Evolutionary conservation across 2,329 filamentous ascomycete genomes (phyloP).

Genomic region (Uncinocarpus reesii): DNA sequence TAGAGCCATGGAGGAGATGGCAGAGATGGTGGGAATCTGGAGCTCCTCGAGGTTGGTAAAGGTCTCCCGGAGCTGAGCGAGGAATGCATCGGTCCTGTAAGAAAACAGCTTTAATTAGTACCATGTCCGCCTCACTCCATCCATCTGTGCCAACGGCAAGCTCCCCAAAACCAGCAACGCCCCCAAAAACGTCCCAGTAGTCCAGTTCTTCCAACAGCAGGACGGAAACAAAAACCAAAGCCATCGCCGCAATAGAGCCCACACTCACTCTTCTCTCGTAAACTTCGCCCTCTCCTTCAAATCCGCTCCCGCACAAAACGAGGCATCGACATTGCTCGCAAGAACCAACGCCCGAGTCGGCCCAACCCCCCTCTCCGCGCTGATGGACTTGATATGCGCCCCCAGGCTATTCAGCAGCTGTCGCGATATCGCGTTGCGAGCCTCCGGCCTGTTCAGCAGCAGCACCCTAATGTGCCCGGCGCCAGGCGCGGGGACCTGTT

Average conservation of each 20-base stretch:
- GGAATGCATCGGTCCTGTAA: slow-evolving; percentile 65
- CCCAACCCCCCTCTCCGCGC: slow-evolving; percentile 47
- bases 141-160: too few species aligned
- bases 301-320: slow-evolving; percentile 91
- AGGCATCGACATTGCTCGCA: slow-evolving; percentile 71
- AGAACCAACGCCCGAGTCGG: slow-evolving; percentile 71
- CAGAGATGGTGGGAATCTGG: slow-evolving; percentile 80
- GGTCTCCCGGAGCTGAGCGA: slow-evolving; percentile 63
- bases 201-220: not conserved
- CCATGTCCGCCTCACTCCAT: not conserved
- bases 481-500: slow-evolving; percentile 64
- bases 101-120: slow-evolving; percentile 8
- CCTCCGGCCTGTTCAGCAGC: slow-evolving; percentile 70
- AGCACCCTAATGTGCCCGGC: slow-evolving; percentile 79
- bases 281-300: slow-evolving; percentile 78
- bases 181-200: too few species aligned
- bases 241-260: not conserved
- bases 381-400: slow-evolving; percentile 61
- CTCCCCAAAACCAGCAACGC: too few species aligned
- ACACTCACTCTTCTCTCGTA: slow-evolving; percentile 61
- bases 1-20: slow-evolving; percentile 73
- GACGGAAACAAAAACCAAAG: slow-evolving; percentile 5
- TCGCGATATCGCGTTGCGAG: slow-evolving; percentile 83
- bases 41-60: slow-evolving; percentile 63
- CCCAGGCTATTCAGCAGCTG: slow-evolving; percentile 63